Percentiles rank a stretch among this genome's conserved stretches.
Evolutionary conservation across 805 yeast species (phyloP).

Genomic region (Lachancea mirantina): DNA sequence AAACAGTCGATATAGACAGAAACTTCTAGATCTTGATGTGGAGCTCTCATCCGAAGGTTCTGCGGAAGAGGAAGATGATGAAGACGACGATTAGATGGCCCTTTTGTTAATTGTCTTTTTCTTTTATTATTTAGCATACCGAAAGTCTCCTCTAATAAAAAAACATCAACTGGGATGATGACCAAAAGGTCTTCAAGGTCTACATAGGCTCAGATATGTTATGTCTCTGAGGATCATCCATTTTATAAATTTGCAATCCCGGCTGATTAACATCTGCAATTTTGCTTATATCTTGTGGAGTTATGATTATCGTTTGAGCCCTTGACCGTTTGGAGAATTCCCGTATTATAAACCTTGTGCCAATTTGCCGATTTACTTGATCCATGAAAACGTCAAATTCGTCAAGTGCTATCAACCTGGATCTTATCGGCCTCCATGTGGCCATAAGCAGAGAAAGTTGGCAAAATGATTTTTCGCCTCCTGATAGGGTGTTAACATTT

Average conservation of each 20-base stretch:
- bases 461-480: slow-evolving; percentile 94
- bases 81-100: slow-evolving; percentile 39
- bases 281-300: slow-evolving; percentile 80
- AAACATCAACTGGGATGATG: too few relatives aligned
- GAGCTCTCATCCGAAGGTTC: slow-evolving; percentile 68
- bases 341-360: slow-evolving; percentile 64
- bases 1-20: slow-evolving; percentile 48
- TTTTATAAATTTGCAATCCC: slow-evolving; percentile 57
- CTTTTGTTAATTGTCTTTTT: too few relatives aligned
- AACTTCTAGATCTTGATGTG: slow-evolving; percentile 46
- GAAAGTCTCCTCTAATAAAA: too few relatives aligned
- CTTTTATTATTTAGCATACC: too few relatives aligned
- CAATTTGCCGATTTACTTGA: slow-evolving; percentile 75
- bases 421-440: slow-evolving; percentile 89
- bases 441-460: slow-evolving; percentile 83
- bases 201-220: slow-evolving; percentile 24
- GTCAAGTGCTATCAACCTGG: slow-evolving; percentile 82
- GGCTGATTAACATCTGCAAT: slow-evolving; percentile 56
- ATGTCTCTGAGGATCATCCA: slow-evolving; percentile 37
- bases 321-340: slow-evolving; percentile 48
- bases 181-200: too few relatives aligned
- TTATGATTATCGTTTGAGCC: slow-evolving; percentile 84
- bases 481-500: slow-evolving; percentile 78
- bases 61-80: slow-evolving; percentile 57
- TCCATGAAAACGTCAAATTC: slow-evolving; percentile 99